These are phyloP conservation scores for Inonotus obliquus DNA, from an alignment of 1,284 basidiomycete genomes.

Conservation along the genomic window DNA sequence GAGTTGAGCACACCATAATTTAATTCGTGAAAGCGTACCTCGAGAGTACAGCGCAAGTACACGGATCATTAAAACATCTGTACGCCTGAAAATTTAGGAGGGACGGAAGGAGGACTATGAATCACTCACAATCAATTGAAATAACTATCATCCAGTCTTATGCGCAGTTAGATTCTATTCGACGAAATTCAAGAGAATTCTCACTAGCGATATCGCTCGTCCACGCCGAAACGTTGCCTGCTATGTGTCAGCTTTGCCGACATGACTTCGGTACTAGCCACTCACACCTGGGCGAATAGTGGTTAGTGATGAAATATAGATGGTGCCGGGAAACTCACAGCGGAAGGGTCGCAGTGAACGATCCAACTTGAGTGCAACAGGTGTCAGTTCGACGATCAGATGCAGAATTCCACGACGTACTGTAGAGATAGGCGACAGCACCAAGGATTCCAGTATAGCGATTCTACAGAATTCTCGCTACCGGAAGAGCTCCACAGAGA, in stretches of 20 bases:
- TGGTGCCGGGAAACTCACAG: not conserved
- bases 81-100: not conserved
- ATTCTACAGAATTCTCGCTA: not conserved
- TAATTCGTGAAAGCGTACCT: not conserved
- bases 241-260: not conserved
- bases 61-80: constrained; percentile 1
- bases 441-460: not conserved
- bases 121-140: not conserved
- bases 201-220: not conserved
- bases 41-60: not conserved
- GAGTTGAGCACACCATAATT: not conserved
- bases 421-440: not conserved
- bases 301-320: not conserved
- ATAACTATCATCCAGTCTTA: not conserved
- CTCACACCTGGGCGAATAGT: not conserved
- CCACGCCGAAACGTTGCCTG: not conserved
- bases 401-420: not conserved
- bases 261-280: not conserved
- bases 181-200: not conserved
- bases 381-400: not conserved
- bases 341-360: not conserved
- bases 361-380: not conserved
- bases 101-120: not conserved
- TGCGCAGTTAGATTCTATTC: not conserved
- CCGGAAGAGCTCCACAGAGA: not conserved